These are phyloP conservation scores for Trichophyton benhamiae DNA, from an alignment of 2,329 filamentous ascomycete species.

Conservation along the genomic window DNA sequence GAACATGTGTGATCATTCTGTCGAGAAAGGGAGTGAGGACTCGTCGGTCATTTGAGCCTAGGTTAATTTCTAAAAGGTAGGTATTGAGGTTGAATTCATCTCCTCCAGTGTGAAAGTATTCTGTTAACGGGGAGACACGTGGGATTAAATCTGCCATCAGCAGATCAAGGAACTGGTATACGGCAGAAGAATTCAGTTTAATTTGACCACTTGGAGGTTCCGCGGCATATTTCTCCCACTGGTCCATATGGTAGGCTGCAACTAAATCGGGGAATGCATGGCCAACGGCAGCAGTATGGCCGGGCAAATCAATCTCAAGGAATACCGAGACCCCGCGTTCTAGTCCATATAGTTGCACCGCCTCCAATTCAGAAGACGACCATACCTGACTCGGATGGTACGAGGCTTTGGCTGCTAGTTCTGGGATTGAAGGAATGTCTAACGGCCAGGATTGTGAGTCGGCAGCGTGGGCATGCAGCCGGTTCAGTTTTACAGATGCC, in stretches of 20 bases:
- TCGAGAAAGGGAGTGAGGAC: conserved; percentile 67
- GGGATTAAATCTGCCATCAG: conserved; percentile 68
- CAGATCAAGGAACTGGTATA: conserved; percentile 58
- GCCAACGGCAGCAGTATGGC: conserved; percentile 59
- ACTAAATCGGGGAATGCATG: conserved; percentile 60
- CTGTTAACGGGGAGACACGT: conserved; percentile 53
- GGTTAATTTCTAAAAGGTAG: conserved; percentile 60
- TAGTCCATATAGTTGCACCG: conserved; percentile 58
- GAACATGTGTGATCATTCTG: conserved; percentile 57
- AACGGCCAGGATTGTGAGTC: conserved; percentile 49
- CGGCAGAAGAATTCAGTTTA: conserved; percentile 60
- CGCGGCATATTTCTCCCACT: conserved; percentile 42
- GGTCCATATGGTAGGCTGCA: conserved; percentile 45
- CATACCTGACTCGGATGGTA: conserved; percentile 59
- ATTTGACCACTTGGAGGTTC: conserved; percentile 52
- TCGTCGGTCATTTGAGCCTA: conserved; percentile 51
- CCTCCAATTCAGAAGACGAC: conserved; percentile 49
- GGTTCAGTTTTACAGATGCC: conserved; percentile 38
- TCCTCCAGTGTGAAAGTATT: conserved; percentile 75
- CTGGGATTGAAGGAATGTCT: conserved; percentile 55
- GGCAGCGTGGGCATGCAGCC: conserved; percentile 39
- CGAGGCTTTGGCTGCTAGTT: conserved; percentile 59
- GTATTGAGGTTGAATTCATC: conserved; percentile 74
- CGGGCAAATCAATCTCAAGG: conserved; percentile 70
- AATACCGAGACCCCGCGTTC: conserved; percentile 58